phyloP scores from a whole-genome alignment of 106 monocot genomes.

The Vanilla planifolia region DNA sequence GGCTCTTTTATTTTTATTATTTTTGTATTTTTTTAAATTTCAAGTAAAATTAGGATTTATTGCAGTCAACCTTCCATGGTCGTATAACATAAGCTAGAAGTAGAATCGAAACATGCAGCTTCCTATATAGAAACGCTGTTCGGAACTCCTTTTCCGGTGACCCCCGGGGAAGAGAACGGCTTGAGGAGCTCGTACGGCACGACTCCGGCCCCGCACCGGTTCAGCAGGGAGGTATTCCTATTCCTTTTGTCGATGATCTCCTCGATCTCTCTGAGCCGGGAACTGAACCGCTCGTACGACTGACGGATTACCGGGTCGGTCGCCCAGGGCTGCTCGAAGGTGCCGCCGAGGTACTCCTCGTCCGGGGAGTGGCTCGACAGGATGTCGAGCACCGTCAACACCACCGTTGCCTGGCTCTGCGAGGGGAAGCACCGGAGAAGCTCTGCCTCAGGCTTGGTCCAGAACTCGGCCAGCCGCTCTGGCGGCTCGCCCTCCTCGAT shows the following conservation, averaged over 20 bases:
- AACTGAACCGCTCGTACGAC: conserved; percentile 50
- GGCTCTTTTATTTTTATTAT: too few relatives aligned
- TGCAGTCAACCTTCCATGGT: too few relatives aligned
- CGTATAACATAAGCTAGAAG: too few relatives aligned
- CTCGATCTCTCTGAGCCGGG: conserved; percentile 55
- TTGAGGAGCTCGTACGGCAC: conserved; percentile 75
- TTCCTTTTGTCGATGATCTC: conserved; percentile 54
- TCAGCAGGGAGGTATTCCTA: conserved; percentile 24
- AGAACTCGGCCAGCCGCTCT: conserved; percentile 20
- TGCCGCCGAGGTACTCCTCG: conserved; percentile 72
- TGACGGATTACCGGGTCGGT: conserved; percentile 22
- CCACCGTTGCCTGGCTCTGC: conserved; percentile 39
- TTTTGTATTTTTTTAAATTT: too few relatives aligned
- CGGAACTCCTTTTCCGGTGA: conserved; percentile 78
- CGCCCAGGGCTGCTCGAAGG: conserved; percentile 37
- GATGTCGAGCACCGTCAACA: conserved; percentile 56
- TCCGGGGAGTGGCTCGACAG: conserved; percentile 70
- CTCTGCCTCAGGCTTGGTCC: conserved; percentile 28
- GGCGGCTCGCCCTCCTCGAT: conserved; percentile 24
- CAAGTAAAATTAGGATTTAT: too few relatives aligned
- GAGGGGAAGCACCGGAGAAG: conserved; percentile 37
- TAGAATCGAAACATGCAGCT: too few relatives aligned
- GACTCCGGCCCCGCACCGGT: conserved; percentile 70
- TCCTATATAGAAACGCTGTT: conserved; percentile 80
- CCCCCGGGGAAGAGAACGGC: conserved; percentile 66